phyloP scores from a whole-genome alignment of 305 asterid species.

The Lippia alba region DNA sequence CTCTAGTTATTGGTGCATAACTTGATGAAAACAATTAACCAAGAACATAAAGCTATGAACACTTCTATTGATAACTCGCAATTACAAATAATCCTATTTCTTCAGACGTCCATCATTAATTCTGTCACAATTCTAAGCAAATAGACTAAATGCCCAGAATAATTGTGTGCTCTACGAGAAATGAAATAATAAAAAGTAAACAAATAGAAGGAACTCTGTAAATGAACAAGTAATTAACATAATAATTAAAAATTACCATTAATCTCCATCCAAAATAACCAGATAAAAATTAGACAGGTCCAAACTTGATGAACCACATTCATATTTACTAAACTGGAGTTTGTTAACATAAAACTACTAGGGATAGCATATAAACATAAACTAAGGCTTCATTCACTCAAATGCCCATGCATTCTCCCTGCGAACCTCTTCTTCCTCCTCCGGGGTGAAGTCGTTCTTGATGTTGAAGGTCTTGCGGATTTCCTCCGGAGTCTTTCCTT shows the following conservation, averaged over 20 bases:
- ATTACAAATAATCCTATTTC: no score
- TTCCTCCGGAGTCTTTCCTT: conserved; percentile 70
- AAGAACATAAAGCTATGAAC: no score
- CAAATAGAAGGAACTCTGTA: no score
- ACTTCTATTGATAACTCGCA: no score
- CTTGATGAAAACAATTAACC: no score
- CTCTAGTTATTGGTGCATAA: no score
- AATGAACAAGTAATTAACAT: no score
- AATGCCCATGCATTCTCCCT: conserved; percentile 77
- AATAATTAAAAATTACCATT: background rate
- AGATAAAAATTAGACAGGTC: background rate
- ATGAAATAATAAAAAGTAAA: no score
- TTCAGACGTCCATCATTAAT: no score
- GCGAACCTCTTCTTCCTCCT: conserved; percentile 71
- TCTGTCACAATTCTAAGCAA: no score
- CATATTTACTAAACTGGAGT: conserved; percentile 38
- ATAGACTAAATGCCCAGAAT: no score
- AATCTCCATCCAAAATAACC: background rate
- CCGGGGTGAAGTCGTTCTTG: conserved; percentile 60
- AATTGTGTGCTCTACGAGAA: no score
- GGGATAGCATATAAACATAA: conserved; percentile 23
- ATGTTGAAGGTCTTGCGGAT: conserved; percentile 65
- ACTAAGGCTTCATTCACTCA: conserved; percentile 43
- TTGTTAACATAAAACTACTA: background rate
- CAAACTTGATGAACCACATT: background rate